Evolutionary conservation across 345 rosid species (phyloP).

Genomic region (Moringa oleifera): DNA sequence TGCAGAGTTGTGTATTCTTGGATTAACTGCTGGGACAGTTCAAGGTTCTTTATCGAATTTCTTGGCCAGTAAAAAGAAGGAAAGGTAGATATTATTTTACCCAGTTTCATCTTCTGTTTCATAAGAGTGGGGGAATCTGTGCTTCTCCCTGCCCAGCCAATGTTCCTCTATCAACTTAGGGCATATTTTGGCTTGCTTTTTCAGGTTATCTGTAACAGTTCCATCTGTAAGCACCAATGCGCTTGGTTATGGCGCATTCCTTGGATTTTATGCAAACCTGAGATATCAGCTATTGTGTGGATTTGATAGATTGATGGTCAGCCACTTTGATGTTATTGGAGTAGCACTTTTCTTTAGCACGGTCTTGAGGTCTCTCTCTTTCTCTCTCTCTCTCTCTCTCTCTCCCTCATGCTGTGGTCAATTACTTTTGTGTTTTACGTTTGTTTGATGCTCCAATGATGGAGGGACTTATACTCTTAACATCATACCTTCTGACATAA

Average conservation of each 20-base stretch:
- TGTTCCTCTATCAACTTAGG: slow-evolving; percentile 3
- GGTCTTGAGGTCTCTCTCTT: slow-evolving; percentile 59
- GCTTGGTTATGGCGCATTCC: slow-evolving; percentile 86
- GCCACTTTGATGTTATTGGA: slow-evolving; percentile 93
- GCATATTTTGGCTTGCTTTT: slow-evolving; percentile 10
- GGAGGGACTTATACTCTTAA: neutral
- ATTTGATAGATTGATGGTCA: slow-evolving; percentile 60
- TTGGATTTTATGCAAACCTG: slow-evolving; percentile 78
- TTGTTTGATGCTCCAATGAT: too few species aligned
- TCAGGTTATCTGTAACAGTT: slow-evolving; percentile 74
- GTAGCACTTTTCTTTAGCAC: slow-evolving; percentile 83
- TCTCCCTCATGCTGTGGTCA: too few species aligned
- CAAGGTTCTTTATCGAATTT: slow-evolving; percentile 78
- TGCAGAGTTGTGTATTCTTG: slow-evolving; percentile 78
- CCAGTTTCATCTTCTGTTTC: slow-evolving; percentile 2
- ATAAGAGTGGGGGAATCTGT: neutral
- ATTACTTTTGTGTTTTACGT: too few species aligned
- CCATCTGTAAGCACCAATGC: slow-evolving; percentile 65
- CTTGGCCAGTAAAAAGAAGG: slow-evolving; percentile 64
- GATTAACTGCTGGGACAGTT: slow-evolving; percentile 65
- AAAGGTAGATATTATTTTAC: slow-evolving; percentile 39
- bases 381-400: neutral
- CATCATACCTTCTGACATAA: too few species aligned
- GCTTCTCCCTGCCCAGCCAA: neutral
- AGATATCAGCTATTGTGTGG: slow-evolving; percentile 84